A percentile compares a stretch with the other conserved stretches of the same genome.
phyloP scores from a whole-genome alignment of 148 eudicot genomes.

The Heliamphora exappendiculata region DNA sequence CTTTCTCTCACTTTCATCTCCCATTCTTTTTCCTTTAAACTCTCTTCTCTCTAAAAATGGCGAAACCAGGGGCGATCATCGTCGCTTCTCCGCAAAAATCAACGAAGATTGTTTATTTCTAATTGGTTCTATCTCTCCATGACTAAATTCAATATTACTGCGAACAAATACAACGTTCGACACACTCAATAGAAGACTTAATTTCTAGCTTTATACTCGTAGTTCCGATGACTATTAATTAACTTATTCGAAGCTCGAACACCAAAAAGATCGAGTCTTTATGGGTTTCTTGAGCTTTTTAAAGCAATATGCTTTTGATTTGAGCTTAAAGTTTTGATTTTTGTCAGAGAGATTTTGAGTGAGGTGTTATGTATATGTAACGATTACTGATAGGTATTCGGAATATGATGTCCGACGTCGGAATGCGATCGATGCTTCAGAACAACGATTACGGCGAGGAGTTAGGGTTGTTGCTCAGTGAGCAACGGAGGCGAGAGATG shows the following conservation, averaged over 20 bases:
- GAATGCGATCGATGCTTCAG: constrained; percentile 45
- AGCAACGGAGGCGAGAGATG: constrained; percentile 29
- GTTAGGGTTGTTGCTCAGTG: constrained; percentile 34
- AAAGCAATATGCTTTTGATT: neutral
- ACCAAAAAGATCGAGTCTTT: constrained; percentile 13
- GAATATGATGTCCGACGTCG: constrained; percentile 45
- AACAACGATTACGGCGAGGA: constrained; percentile 44
- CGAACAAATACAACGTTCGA: too few relatives aligned
- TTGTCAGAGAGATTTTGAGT: neutral
- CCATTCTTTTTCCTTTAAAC: neutral
- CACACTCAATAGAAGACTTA: too few relatives aligned
- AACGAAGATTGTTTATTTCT: neutral
- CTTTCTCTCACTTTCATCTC: constrained; percentile 4
- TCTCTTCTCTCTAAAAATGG: neutral
- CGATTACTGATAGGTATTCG: constrained; percentile 34
- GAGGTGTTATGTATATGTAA: constrained; percentile 14
- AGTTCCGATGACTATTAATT: constrained; percentile 11
- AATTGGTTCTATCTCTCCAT: neutral
- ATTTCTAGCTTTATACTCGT: neutral
- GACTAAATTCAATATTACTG: neutral
- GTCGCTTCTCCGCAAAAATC: neutral
- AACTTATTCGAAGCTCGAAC: neutral
- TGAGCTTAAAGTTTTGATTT: constrained; percentile 1
- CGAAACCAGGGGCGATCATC: neutral
- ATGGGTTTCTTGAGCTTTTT: constrained; percentile 10